These are phyloP conservation scores for Aphanomyces cochlioides DNA, from an alignment of 352 stramenopile species.

Conservation along the genomic window DNA sequence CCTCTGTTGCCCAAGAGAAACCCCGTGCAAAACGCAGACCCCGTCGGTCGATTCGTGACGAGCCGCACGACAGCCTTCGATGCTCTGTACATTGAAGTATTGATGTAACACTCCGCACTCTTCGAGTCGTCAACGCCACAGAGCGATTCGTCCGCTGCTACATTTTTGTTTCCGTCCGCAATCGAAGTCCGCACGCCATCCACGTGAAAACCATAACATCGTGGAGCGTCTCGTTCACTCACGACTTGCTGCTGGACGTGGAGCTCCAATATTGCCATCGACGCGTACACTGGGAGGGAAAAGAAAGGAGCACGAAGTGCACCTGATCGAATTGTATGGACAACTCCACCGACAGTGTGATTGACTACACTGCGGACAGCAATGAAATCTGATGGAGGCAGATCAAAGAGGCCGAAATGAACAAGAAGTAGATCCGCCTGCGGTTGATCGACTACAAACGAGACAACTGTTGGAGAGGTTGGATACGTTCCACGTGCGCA, in stretches of 20 bases:
- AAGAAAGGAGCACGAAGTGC: slow-evolving; percentile 51
- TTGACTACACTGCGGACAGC: slow-evolving; percentile 34
- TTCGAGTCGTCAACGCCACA: slow-evolving; percentile 11
- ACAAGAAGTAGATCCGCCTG: slow-evolving; percentile 56
- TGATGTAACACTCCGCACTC: slow-evolving; percentile 57
- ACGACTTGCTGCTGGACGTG: slow-evolving; percentile 30
- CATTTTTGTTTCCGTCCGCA: slow-evolving; percentile 34
- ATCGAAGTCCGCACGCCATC: slow-evolving; percentile 46
- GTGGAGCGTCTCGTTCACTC: neutral
- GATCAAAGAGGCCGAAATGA: slow-evolving; percentile 51
- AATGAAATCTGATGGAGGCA: slow-evolving; percentile 49
- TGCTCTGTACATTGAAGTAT: slow-evolving; percentile 41
- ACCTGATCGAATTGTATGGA: slow-evolving; percentile 26
- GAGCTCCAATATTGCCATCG: slow-evolving; percentile 49
- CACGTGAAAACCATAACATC: slow-evolving; percentile 55
- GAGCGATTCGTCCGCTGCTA: slow-evolving; percentile 19
- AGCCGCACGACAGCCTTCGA: slow-evolving; percentile 57
- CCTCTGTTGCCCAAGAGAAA: slow-evolving; percentile 70
- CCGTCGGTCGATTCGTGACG: slow-evolving; percentile 52
- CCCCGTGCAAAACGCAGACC: slow-evolving; percentile 65
- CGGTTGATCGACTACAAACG: slow-evolving; percentile 45
- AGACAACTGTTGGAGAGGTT: slow-evolving; percentile 21
- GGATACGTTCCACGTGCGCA: slow-evolving; percentile 33
- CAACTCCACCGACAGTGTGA: slow-evolving; percentile 32
- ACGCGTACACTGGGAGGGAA: slow-evolving; percentile 43